Evolutionary conservation across 441 rosid species (phyloP), one percentile per base, ranked within the genome.

Genomic region (Erodium moschatum): DNA sequence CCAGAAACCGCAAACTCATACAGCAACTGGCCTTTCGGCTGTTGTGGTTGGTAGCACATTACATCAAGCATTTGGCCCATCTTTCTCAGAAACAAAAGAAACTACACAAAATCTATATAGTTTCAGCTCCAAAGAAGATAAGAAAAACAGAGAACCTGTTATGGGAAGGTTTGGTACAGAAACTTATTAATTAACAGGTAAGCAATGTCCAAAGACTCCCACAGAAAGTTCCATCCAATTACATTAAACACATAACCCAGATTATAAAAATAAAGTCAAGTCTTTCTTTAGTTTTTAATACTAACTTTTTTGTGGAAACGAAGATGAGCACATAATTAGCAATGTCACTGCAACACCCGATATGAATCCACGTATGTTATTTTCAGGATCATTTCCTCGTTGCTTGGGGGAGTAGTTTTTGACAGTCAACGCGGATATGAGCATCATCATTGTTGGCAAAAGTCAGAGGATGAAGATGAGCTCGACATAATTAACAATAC

Each of bases 11-110:
- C 86, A 19, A 79, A 70, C 24, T 81, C 82, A 70, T 76, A 69
- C 42, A 85, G 76, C 75, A 81, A 29, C 72, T 82, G 81, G 67
- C 77, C 91, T 70, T 81, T 83, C 54, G 91, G 81, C 74, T 78
- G 82, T 60, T 54, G 61, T 7, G 65, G 75, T 64, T 54, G 61
- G 61, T 54, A 54, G 27, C 78, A 70, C 87, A 79, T 82, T 15
- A 77, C 33, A 67, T 69, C 76, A 70, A 81, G 72, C 58, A 52
- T 75, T 73, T 84, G 87, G 40, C 84, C 87, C 85, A 82, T 82
- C 62, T 56, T 18, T 18, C 62, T 56, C 5, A 1, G 4, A 54
- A 56, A 56, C 8, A 3, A 10, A 1, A 1, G 4, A 54, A 56
- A 56, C 8, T 5, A 10, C 1, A 8, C 21, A 7, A 54, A 54